These are phyloP conservation scores for Floccularia luteovirens DNA, from an alignment of 768 basidiomycete species.

Conservation along the genomic window DNA sequence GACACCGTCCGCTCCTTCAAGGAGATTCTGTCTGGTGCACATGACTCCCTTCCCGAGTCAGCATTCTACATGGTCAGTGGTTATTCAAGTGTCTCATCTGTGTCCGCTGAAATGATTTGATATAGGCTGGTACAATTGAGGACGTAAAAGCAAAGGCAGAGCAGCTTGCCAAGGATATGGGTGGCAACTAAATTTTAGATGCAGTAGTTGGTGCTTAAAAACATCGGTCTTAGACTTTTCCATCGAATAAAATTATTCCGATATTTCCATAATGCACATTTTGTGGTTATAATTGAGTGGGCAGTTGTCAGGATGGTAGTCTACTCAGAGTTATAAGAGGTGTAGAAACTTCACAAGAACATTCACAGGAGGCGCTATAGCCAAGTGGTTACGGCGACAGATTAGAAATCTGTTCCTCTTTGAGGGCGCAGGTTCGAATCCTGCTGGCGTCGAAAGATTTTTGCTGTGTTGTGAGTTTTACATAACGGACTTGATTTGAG, in stretches of 20 bases:
- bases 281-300: too few species aligned
- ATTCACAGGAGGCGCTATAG: conserved; percentile 45
- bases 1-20: conserved; percentile 96
- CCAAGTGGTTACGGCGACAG: conserved; percentile 76
- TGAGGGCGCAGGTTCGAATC: conserved; percentile 49
- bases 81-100: too few species aligned
- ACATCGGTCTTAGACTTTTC: conserved; percentile 7
- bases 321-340: too few species aligned
- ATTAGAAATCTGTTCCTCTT: conserved; percentile 53
- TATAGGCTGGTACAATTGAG: conserved; percentile 88
- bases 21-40: conserved; percentile 88
- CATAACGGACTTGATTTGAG: neutral
- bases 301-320: too few species aligned
- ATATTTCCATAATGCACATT: conserved; percentile 7
- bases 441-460: conserved; percentile 50
- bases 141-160: conserved; percentile 97
- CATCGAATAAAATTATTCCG: conserved; percentile 11
- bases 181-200: conserved; percentile 25
- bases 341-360: too few species aligned
- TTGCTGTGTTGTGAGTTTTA: neutral
- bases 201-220: conserved; percentile 5
- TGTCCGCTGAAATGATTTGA: too few species aligned
- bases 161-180: conserved; percentile 93
- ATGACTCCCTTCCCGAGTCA: conserved; percentile 88
- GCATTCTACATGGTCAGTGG: conserved; percentile 90